Conservation (phyloP, 1,284 basidiomycete species). For the Pseudomicrostroma phylloplanum region DNA sequence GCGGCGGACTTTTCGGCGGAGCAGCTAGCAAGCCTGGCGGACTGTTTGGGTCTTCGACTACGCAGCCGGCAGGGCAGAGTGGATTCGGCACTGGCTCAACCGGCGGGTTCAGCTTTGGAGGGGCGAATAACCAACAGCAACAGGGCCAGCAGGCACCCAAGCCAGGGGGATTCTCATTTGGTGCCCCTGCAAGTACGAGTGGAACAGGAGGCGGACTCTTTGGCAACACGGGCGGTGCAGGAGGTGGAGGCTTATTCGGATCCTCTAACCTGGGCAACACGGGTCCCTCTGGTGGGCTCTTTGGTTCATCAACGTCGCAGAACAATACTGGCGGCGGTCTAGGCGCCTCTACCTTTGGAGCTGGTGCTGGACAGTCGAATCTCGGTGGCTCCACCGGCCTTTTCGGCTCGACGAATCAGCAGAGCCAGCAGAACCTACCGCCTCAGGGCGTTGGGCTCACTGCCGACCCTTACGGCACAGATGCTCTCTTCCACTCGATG, state of each 20-base stretch:
- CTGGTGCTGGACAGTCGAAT: constrained; percentile 5
- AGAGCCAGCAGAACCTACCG: constrained; percentile 51
- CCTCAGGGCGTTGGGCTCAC: constrained; percentile 57
- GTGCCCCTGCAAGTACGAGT: constrained; percentile 18
- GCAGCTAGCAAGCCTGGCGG: constrained; percentile 44
- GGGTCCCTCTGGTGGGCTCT: constrained; percentile 53
- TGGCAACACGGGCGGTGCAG: background rate
- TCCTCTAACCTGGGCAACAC: constrained; percentile 23
- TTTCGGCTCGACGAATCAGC: constrained; percentile 24
- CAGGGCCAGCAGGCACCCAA: constrained; percentile 18
- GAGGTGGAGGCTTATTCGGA: constrained; percentile 40
- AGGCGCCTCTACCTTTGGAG: constrained; percentile 12
- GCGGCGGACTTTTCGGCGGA: constrained; percentile 37
- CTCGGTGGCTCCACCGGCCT: constrained; percentile 4
- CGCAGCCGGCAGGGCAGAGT: constrained; percentile 21
- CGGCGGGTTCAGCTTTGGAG: constrained; percentile 33
- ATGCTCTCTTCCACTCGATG: constrained; percentile 55
- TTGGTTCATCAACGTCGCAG: constrained; percentile 52
- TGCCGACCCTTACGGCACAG: constrained; percentile 77
- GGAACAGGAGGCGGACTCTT: constrained; percentile 13
- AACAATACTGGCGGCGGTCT: constrained; percentile 14
- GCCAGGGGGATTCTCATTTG: constrained; percentile 24
- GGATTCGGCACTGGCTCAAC: constrained; percentile 9
- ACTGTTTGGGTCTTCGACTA: constrained; percentile 45
- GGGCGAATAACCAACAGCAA: constrained; percentile 18